Conservation (phyloP, 2,329 filamentous ascomycete species). For the Lachnellula willkommii region DNA sequence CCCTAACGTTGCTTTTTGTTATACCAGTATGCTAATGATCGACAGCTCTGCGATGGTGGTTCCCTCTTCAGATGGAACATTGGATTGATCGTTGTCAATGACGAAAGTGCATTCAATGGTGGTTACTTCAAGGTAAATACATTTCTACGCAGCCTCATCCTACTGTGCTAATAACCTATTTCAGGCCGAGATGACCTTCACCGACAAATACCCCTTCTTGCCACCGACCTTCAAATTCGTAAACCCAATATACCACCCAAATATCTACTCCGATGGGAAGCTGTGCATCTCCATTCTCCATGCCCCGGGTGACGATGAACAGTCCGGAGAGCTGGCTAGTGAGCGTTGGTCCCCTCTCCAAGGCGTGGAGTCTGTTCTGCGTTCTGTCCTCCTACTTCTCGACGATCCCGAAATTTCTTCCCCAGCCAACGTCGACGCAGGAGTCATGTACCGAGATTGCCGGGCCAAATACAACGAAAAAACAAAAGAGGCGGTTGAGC, state of each 20-base stretch:
- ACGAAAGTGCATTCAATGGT: constrained; percentile 85
- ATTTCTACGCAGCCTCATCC: background rate
- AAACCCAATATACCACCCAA: constrained; percentile 79
- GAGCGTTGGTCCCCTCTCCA: constrained; percentile 95
- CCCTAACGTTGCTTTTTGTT: background rate
- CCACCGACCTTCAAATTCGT: constrained; percentile 87
- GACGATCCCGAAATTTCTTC: constrained; percentile 93
- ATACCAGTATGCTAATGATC: constrained; percentile 11
- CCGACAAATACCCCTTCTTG: constrained; percentile 80
- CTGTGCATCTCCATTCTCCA: constrained; percentile 97
- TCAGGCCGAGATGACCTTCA: constrained; percentile 79
- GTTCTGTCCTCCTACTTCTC: constrained; percentile 84
- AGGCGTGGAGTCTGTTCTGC: constrained; percentile 88
- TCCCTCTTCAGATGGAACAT: constrained; percentile 83
- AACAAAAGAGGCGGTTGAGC: constrained; percentile 65
- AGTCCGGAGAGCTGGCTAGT: constrained; percentile 82
- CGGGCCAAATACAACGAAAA: constrained; percentile 62
- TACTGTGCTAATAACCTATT: constrained; percentile 5
- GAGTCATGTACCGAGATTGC: constrained; percentile 75
- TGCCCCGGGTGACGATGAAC: constrained; percentile 82
- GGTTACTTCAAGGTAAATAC: constrained; percentile 71
- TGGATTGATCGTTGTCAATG: constrained; percentile 86
- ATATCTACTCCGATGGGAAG: constrained; percentile 84
- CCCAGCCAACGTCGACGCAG: constrained; percentile 90
- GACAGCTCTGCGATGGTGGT: constrained; percentile 57